A percentile compares a stretch with the other conserved stretches of the same genome.
phyloP scores from a whole-genome alignment of 2,329 filamentous ascomycete genomes.

The Neophaeococcomyces aloes region DNA sequence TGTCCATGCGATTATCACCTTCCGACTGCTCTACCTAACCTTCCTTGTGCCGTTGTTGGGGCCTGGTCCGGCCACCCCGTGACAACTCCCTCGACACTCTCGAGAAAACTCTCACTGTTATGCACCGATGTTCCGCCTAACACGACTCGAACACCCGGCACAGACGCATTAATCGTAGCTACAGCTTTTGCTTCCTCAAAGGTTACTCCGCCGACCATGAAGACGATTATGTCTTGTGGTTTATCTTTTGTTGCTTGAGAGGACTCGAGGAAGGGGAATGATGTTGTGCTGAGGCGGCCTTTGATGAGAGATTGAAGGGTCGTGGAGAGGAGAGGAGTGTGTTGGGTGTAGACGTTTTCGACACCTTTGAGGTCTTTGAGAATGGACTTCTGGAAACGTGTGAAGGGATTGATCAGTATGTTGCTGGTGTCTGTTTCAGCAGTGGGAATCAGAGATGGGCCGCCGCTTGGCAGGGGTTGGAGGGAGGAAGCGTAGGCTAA shows the following conservation, averaged over 20 bases:
- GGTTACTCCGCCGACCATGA: slow-evolving; percentile 85
- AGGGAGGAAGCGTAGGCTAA: slow-evolving; percentile 78
- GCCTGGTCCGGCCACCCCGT: slow-evolving; percentile 68
- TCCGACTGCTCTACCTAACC: slow-evolving; percentile 41
- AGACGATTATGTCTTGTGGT: slow-evolving; percentile 90
- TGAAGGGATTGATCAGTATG: slow-evolving; percentile 70
- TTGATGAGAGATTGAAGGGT: slow-evolving; percentile 91
- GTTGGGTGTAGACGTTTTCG: slow-evolving; percentile 97
- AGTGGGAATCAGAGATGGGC: slow-evolving; percentile 41
- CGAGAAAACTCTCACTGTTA: slow-evolving; percentile 77
- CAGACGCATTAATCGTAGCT: slow-evolving; percentile 84
- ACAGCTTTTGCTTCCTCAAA: slow-evolving; percentile 97
- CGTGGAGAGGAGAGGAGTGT: slow-evolving; percentile 75
- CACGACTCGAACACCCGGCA: slow-evolving; percentile 78
- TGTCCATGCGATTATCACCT: slow-evolving; percentile 8
- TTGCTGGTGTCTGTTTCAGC: slow-evolving; percentile 83
- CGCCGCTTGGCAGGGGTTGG: slow-evolving; percentile 66
- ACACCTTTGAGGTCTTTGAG: slow-evolving; percentile 72
- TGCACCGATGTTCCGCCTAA: slow-evolving; percentile 80
- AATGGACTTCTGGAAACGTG: slow-evolving; percentile 58
- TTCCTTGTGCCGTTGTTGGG: slow-evolving; percentile 49
- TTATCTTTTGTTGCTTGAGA: slow-evolving; percentile 82
- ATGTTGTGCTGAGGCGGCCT: slow-evolving; percentile 70
- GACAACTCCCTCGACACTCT: slow-evolving; percentile 84
- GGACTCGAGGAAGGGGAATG: slow-evolving; percentile 90